Base-by-base conservation (phyloP, 768 basidiomycete genomes). In the Glaciozyma antarctica region DNA sequence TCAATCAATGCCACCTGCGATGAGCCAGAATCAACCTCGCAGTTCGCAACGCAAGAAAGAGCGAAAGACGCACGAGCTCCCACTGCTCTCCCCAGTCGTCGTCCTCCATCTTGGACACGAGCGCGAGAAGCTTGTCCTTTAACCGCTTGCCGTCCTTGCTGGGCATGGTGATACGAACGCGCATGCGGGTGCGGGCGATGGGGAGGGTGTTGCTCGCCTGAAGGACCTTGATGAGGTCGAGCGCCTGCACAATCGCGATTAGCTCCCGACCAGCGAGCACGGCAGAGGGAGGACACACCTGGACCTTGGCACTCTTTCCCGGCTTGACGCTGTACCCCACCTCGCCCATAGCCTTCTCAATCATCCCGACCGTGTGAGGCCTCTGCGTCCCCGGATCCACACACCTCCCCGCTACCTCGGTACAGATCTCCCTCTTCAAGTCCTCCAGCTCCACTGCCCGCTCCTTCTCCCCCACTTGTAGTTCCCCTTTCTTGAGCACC, bases 401-500 rank as follows among this genome's bases (percentile, higher is more conserved):
- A 65, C 88, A 93, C 79, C 94, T 93, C 78, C 93, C 90, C 9
- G 93, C 87, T 5, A 99, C 90, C 47, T 92, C 83, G 0, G 90
- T 94, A 7, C 90, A 90, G 57, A 98, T 95, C 77, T 98, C 95
- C 52, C 82, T 81, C 61, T 89, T 85, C 53, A 97, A 75, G 3
- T 90, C 83, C 17, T 83, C 78, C 8, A 95, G 82, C 72, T 94
- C 88, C 68, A 95, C 91, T 60, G 90, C 87, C 28, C 95, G 85
- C 75, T 99, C 95, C 76, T 97, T 95, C 74, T 97, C 94, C 47
- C 89, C 88, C 38, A 98, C 88, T 79, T 99, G 95, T 3, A 99
- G 79, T 75, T 99, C 95, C 24, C 95, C 95, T 77, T 95, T 94
- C 76, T 86, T 87, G 49, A 99, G 78, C 69, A 99, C 95, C 90